Conservation (phyloP, 306 rosid genomes). For the Cucurbita maxima region DNA sequence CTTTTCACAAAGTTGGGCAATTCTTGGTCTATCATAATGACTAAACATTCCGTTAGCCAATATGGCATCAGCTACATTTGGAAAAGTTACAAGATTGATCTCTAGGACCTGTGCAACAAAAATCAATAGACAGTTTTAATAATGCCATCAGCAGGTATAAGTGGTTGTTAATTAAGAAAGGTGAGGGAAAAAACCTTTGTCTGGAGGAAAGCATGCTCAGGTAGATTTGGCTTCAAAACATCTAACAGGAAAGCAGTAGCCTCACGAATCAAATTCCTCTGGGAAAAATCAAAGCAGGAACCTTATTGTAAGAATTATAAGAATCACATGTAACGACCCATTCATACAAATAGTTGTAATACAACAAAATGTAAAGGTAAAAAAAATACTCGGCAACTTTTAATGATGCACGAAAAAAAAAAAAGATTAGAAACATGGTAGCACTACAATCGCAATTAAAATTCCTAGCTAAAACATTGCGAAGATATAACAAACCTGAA, state of each 20-base stretch:
- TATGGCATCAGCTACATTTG: constrained; percentile 97
- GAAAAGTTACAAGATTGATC: constrained; percentile 91
- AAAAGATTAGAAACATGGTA: neutral
- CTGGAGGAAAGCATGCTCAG: constrained; percentile 86
- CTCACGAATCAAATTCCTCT: constrained; percentile 98
- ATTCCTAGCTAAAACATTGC: neutral
- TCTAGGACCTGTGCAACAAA: constrained; percentile 59
- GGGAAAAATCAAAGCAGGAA: constrained; percentile 10
- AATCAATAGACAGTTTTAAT: constrained; percentile 10
- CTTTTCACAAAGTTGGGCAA: constrained; percentile 94
- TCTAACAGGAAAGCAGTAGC: constrained; percentile 93
- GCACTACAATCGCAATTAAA: neutral
- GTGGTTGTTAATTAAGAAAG: neutral
- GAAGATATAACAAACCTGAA: constrained; percentile 52
- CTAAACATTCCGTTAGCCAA: constrained; percentile 99
- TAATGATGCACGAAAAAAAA: neutral
- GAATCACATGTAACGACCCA: neutral
- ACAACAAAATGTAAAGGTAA: neutral
- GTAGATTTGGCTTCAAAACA: constrained; percentile 91
- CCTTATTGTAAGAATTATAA: constrained; percentile 1
- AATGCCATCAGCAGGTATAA: neutral
- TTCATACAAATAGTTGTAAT: neutral
- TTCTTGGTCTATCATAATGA: constrained; percentile 93
- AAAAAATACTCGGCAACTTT: neutral
- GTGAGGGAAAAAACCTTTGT: constrained; percentile 47